Base-by-base conservation (phyloP, 768 basidiomycete species). In the Hydnomerulius pinastri region DNA sequence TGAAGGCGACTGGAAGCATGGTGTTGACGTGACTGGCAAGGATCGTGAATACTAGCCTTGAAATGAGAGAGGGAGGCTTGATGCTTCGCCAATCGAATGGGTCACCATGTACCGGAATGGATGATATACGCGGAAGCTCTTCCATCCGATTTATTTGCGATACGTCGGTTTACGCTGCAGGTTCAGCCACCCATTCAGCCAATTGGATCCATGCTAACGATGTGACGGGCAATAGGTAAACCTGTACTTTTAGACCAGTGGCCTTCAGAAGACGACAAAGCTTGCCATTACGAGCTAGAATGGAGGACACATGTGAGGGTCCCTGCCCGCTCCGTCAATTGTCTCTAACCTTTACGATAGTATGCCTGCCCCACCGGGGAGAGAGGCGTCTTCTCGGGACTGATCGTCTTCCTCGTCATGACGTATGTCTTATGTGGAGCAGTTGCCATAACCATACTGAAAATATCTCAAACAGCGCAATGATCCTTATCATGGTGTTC, bases 201-300 rank as follows among this genome's bases (percentile, higher is more conserved):
- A 20, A 12, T n/a, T n/a, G n/a, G n/a, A 39, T 24, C 3, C 4
- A n/a, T 28, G 51, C 28, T 12, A 29, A 23, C 8, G 2, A 20
- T 11, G 28, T 59, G 6, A 59, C 13, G 21, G 15, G 0, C 28
- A 24, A 46, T 11, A 73, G 82, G 82, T 7, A 64, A 65, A 38
- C 82, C 83, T 6, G 60, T 70, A 13, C 74, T 94, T 4, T 66
- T 91, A 3, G 84, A 81, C 2, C 82, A 87, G 42, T 78, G 92
- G 20, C 81, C 82, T 7, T 71, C 72, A 8, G 78, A 80, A 13
- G 82, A 86, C 28, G 79, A 85, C 8, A 62, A 62, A 23, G 82
- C 81, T n/a, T 95, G 92, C 65, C 79, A 83, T 11, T 93, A 85
- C 63, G 80, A 87, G 50, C 69, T 95, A 32, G 90, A 94, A 71